These are phyloP conservation scores for Parafenestella ontariensis DNA, from an alignment of 2,329 filamentous ascomycete species.

Conservation along the genomic window DNA sequence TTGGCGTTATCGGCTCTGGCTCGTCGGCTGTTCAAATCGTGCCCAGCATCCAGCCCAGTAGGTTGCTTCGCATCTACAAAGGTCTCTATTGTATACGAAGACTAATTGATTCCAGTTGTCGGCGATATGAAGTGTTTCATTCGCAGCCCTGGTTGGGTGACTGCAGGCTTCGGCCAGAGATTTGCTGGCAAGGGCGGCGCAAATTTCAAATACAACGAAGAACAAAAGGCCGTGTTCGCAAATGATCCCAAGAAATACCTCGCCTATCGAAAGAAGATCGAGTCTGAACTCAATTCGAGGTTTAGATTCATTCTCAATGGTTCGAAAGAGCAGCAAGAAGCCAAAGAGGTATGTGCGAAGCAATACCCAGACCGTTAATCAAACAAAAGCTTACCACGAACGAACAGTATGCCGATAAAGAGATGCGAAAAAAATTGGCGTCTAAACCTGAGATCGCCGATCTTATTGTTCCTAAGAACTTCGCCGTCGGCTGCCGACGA, in stretches of 20 bases:
- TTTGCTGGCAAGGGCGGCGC: conserved; percentile 55
- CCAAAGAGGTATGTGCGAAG: neutral
- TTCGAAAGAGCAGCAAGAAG: neutral
- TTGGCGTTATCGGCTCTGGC: conserved; percentile 49
- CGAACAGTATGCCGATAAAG: conserved; percentile 16
- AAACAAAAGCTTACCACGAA: neutral
- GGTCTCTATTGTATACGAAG: too few relatives aligned
- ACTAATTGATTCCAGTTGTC: conserved; percentile 52
- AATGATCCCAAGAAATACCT: conserved; percentile 43
- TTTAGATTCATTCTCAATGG: neutral
- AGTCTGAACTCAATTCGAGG: neutral
- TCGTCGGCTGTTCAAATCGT: conserved; percentile 17
- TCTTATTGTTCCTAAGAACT: neutral
- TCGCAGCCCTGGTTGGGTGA: conserved; percentile 64
- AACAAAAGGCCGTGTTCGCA: conserved; percentile 63
- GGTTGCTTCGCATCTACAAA: too few relatives aligned
- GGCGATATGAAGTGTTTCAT: conserved; percentile 46
- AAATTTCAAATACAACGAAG: conserved; percentile 40
- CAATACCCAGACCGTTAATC: neutral
- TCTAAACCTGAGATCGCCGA: conserved; percentile 48
- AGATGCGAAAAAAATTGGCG: conserved; percentile 39
- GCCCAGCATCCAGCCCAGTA: neutral
- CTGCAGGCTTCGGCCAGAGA: conserved; percentile 42
- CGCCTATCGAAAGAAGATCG: conserved; percentile 7
- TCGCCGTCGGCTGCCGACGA: conserved; percentile 24